Conservation (phyloP, 2,329 filamentous ascomycete genomes). For the Pleurostoma richardsiae region DNA sequence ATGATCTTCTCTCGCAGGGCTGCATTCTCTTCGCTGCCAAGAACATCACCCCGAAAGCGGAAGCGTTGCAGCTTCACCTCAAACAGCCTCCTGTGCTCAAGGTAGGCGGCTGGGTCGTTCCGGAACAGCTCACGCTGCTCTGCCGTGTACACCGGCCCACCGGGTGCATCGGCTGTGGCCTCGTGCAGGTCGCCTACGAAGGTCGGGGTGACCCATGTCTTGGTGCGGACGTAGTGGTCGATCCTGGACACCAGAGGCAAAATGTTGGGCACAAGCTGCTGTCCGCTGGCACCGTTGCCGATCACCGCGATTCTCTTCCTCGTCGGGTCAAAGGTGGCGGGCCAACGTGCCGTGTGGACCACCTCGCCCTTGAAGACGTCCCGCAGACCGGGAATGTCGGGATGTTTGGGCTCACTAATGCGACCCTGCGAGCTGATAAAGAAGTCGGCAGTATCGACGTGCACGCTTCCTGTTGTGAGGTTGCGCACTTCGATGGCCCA, state of each 20-base stretch:
- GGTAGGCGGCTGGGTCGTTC: slow-evolving; percentile 1
- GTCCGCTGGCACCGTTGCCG: slow-evolving; percentile 10
- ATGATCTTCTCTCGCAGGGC: neutral
- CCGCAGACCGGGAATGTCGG: slow-evolving; percentile 7
- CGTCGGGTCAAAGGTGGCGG: neutral
- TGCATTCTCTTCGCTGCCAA: neutral
- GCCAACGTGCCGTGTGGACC: slow-evolving; percentile 8
- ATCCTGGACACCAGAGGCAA: slow-evolving; percentile 1
- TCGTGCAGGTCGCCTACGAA: slow-evolving; percentile 2
- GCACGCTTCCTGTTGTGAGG: slow-evolving; percentile 33
- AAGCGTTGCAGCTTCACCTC: neutral
- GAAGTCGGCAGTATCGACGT: slow-evolving; percentile 20
- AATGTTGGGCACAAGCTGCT: slow-evolving; percentile 8
- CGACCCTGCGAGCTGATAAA: slow-evolving; percentile 8
- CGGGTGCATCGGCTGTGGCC: neutral
- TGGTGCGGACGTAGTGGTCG: slow-evolving; percentile 8
- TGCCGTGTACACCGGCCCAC: neutral
- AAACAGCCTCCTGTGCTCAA: slow-evolving; percentile 1
- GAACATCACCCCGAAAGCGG: neutral
- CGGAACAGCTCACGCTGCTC: neutral
- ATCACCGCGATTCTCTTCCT: slow-evolving; percentile 10
- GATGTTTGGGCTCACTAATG: slow-evolving; percentile 6
- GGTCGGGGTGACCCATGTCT: slow-evolving; percentile 7
- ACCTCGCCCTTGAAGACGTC: slow-evolving; percentile 5
- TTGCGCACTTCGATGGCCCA: slow-evolving; percentile 27